A percentile compares a stretch with the other conserved stretches of the same genome.
phyloP scores from a whole-genome alignment of 257 asterid species.

The Misopates orontium region DNA sequence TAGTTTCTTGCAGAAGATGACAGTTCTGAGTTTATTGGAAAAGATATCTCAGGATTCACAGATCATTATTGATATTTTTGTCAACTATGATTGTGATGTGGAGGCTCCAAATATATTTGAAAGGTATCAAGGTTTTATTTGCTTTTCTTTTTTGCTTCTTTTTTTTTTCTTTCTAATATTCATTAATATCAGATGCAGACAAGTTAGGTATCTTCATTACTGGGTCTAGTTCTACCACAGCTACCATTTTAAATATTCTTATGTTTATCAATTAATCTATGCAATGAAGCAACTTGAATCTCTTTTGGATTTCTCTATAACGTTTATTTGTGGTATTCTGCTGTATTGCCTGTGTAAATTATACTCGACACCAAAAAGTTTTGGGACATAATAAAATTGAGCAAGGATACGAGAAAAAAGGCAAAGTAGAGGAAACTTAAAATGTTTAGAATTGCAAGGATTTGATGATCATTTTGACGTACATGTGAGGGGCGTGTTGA shows the following conservation, averaged over 20 bases:
- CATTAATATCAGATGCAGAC: conserved; percentile 11
- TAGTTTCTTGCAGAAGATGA: conserved; percentile 98
- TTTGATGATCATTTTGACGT: too few species aligned
- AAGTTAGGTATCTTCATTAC: conserved; percentile 12
- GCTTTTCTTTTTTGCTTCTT: neutral
- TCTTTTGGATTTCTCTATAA: neutral
- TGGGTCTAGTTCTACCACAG: neutral
- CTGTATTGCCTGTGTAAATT: neutral
- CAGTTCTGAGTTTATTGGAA: conserved; percentile 81
- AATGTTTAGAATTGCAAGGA: too few species aligned
- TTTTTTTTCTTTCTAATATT: conserved; percentile 2
- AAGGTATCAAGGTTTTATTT: conserved; percentile 49
- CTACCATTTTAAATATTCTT: neutral
- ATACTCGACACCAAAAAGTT: neutral
- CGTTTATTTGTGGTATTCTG: neutral
- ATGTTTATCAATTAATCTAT: neutral
- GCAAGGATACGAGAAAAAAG: too few species aligned
- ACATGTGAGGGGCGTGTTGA: too few species aligned
- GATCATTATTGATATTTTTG: conserved; percentile 78
- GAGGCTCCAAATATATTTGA: conserved; percentile 98
- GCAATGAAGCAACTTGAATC: neutral
- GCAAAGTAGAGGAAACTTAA: too few species aligned
- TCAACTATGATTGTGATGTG: conserved; percentile 96
- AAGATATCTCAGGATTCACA: conserved; percentile 80
- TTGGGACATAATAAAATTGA: neutral